A percentile compares a stretch with the other conserved stretches of the same genome.
These are phyloP conservation scores for Coelastrella sp. DNA, from an alignment of 139 green algal genomes.

Conservation along the genomic window DNA sequence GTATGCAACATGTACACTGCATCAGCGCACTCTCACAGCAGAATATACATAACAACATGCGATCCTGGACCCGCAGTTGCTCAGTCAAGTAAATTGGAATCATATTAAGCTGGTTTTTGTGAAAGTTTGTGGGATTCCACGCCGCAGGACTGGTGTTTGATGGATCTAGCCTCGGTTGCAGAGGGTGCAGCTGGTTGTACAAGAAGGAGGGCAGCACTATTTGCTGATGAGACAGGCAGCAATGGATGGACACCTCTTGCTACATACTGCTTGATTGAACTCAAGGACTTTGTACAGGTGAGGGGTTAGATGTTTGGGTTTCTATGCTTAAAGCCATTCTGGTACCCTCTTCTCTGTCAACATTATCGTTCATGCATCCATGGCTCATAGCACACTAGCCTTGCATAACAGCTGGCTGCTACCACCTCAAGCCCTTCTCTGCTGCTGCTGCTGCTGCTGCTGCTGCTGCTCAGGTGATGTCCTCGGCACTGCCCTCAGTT, in stretches of 20 bases:
- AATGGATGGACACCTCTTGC: slow-evolving; percentile 51
- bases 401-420: background rate
- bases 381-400: no score
- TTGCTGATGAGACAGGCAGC: slow-evolving; percentile 61
- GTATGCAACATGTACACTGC: no score
- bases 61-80: no score
- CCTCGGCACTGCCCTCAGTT: slow-evolving; percentile 7
- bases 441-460: background rate
- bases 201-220: slow-evolving; percentile 52
- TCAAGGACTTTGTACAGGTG: slow-evolving; percentile 35
- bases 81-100: no score
- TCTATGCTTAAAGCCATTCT: no score
- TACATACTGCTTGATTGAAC: slow-evolving; percentile 40
- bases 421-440: background rate
- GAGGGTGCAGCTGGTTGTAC: slow-evolving; percentile 8
- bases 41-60: no score
- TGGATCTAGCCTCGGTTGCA: slow-evolving; percentile 40
- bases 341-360: no score
- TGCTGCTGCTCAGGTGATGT: background rate
- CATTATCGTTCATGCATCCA: no score
- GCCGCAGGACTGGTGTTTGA: slow-evolving; percentile 44
- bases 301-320: no score
- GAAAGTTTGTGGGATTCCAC: no score
- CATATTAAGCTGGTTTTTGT: no score
- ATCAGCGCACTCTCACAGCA: no score